phyloP scores from a whole-genome alignment of 2,329 filamentous ascomycete species.

The Cladophialophora chaetospira region DNA sequence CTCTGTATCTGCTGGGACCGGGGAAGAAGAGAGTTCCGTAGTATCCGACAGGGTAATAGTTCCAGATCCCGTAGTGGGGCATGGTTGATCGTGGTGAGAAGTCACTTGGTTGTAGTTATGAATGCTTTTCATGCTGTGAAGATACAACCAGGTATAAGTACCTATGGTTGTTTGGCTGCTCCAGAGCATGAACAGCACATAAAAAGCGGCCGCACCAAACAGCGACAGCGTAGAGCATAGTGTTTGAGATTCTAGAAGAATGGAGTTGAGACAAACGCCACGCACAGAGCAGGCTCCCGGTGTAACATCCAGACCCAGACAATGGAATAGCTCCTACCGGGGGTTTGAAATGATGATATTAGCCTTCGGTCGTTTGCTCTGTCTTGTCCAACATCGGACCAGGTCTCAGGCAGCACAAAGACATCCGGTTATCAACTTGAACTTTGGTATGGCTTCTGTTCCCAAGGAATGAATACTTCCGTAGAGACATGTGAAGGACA shows the following conservation, averaged over 20 bases:
- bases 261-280: background rate
- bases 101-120: background rate
- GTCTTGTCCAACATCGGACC: background rate
- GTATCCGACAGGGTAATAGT: background rate
- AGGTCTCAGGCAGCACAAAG: background rate
- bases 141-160: background rate
- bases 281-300: too few relatives aligned
- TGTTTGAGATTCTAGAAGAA: background rate
- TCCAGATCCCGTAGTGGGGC: background rate
- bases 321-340: too few relatives aligned
- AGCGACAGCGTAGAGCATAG: background rate
- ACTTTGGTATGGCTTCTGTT: too few relatives aligned
- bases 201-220: too few relatives aligned
- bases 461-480: too few relatives aligned
- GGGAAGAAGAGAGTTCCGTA: slow-evolving; percentile 1
- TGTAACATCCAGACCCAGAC: too few relatives aligned
- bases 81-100: background rate
- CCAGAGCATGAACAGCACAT: too few relatives aligned
- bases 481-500: too few relatives aligned
- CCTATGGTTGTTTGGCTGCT: background rate
- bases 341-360: too few relatives aligned
- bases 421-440: too few relatives aligned
- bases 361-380: background rate
- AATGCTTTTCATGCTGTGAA: background rate
- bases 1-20: background rate